Percentiles rank a stretch among this genome's conserved stretches.
phyloP scores from a whole-genome alignment of 1,284 basidiomycete genomes.

The Leccinum laetum region DNA sequence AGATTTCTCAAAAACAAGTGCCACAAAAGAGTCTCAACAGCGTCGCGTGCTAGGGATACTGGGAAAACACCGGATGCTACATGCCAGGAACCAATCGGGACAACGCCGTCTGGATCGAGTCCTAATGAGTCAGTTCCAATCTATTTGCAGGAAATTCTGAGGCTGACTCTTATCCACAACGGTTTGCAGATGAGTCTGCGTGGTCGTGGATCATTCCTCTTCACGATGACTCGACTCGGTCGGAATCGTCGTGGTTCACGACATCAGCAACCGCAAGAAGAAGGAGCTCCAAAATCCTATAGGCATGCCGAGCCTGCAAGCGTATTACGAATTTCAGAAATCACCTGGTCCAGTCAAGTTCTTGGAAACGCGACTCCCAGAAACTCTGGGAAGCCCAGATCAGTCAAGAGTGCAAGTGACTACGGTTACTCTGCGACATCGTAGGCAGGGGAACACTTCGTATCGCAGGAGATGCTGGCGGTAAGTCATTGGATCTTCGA shows the following conservation, averaged over 20 bases:
- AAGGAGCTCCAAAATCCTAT: slow-evolving; percentile 2
- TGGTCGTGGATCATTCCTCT: too few species aligned
- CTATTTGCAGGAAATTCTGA: background rate
- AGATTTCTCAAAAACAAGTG: background rate
- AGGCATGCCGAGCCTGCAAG: slow-evolving; percentile 21
- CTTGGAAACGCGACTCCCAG: slow-evolving; percentile 29
- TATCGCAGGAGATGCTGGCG: slow-evolving; percentile 47
- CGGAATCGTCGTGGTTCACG: slow-evolving; percentile 46
- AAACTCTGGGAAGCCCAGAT: slow-evolving; percentile 1
- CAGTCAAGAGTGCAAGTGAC: slow-evolving; percentile 35
- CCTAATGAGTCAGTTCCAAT: slow-evolving; percentile 12
- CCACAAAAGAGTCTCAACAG: slow-evolving; percentile 46
- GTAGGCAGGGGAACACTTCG: slow-evolving; percentile 29
- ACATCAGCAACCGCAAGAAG: slow-evolving; percentile 37
- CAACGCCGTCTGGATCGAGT: slow-evolving; percentile 25
- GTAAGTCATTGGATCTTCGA: slow-evolving; percentile 20
- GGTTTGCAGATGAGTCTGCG: slow-evolving; percentile 29
- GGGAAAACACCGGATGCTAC: slow-evolving; percentile 36
- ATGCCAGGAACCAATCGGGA: slow-evolving; percentile 22
- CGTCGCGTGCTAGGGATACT: slow-evolving; percentile 53
- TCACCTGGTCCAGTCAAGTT: slow-evolving; percentile 37
- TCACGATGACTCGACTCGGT: slow-evolving; percentile 32
- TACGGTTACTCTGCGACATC: slow-evolving; percentile 43
- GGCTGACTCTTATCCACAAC: background rate
- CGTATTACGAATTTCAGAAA: slow-evolving; percentile 41